phyloP scores from a whole-genome alignment of 768 basidiomycete species.

The Tulasnella sp. region DNA sequence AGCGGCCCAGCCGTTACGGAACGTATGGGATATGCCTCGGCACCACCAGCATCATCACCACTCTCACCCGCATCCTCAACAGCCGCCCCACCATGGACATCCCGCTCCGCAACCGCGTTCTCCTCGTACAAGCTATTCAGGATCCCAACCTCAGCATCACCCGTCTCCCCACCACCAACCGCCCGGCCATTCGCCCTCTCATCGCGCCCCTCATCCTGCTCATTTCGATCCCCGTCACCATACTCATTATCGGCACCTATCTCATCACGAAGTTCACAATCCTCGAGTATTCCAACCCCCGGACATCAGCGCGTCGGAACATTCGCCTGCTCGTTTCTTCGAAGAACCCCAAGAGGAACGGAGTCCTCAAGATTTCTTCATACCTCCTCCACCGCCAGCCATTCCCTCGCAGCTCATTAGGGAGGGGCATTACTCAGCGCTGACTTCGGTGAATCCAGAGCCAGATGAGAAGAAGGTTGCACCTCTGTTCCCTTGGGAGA shows the following conservation, averaged over 20 bases:
- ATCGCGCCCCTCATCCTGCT: neutral
- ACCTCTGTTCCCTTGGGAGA: constrained; percentile 94
- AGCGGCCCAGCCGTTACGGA: constrained; percentile 70
- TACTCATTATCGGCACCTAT: neutral
- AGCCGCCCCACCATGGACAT: constrained; percentile 25
- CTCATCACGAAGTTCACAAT: neutral
- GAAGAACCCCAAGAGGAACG: neutral
- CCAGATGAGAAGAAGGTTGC: constrained; percentile 73
- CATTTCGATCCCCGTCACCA: neutral
- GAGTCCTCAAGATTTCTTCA: constrained; percentile 49
- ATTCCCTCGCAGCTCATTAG: constrained; percentile 65
- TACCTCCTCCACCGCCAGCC: constrained; percentile 54
- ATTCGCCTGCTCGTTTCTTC: constrained; percentile 12
- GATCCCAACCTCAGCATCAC: constrained; percentile 28
- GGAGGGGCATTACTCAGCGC: constrained; percentile 70
- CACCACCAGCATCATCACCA: constrained; percentile 28
- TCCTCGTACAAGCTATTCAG: constrained; percentile 29
- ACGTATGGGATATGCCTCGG: constrained; percentile 73
- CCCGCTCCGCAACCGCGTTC: constrained; percentile 24
- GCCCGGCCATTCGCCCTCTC: neutral
- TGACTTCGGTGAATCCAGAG: constrained; percentile 43
- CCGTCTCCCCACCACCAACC: constrained; percentile 12
- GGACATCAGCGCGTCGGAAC: neutral
- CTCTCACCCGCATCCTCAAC: constrained; percentile 15
- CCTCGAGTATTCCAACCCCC: neutral